Percentiles rank a stretch among this genome's conserved stretches.
Conservation (phyloP, 129 eudicot species). For the Artemisia tridentata region DNA sequence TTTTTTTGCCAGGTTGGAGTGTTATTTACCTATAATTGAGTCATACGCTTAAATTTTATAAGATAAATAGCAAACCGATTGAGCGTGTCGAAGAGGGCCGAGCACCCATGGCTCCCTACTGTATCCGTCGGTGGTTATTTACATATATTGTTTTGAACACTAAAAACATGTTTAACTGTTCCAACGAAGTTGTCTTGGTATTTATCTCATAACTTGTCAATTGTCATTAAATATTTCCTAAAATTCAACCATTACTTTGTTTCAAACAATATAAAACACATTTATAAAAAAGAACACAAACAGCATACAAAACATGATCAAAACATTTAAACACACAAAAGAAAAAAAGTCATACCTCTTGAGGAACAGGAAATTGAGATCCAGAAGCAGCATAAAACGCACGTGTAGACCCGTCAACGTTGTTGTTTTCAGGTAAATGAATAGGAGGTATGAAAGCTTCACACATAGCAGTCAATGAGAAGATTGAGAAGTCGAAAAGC, state of each 20-base stretch:
- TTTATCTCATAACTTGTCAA: too few species aligned
- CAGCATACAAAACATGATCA: not conserved
- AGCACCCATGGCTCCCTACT: too few species aligned
- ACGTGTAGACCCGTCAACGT: slow-evolving; percentile 10
- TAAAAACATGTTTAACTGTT: too few species aligned
- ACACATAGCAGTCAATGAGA: slow-evolving; percentile 56
- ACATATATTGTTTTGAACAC: too few species aligned
- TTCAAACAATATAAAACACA: not conserved
- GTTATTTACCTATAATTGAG: too few species aligned
- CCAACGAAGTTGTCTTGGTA: too few species aligned
- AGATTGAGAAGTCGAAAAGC: slow-evolving; percentile 77
- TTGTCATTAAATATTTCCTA: too few species aligned
- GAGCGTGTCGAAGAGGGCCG: too few species aligned
- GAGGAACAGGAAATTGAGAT: slow-evolving; percentile 46
- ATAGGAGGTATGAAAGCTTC: slow-evolving; percentile 71
- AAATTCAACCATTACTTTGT: not conserved
- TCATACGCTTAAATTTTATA: too few species aligned
- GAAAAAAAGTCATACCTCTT: slow-evolving; percentile 44
- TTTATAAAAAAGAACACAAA: not conserved
- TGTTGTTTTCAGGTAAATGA: slow-evolving; percentile 11
- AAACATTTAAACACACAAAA: not conserved
- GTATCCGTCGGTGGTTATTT: too few species aligned
- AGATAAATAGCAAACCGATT: too few species aligned
- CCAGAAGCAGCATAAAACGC: slow-evolving; percentile 45
- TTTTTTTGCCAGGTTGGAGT: too few species aligned